phyloP scores from a whole-genome alignment of 306 rosid species.

The Inga laurina region DNA sequence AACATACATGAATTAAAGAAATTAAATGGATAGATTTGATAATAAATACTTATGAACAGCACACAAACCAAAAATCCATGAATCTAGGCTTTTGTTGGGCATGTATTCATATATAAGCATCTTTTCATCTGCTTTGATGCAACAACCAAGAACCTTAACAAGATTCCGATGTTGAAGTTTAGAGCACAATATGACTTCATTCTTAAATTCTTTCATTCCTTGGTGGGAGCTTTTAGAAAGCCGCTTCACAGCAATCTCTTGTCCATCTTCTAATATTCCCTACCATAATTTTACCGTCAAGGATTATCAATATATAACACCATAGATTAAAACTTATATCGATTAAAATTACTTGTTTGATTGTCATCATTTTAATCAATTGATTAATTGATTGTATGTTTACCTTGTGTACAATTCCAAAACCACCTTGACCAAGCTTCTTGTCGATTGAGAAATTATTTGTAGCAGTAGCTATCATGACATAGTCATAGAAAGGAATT shows the following conservation, averaged over 20 bases:
- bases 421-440: conserved; percentile 39
- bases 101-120: conserved; percentile 34
- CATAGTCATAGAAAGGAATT: background rate
- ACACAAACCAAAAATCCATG: conserved; percentile 24
- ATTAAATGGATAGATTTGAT: too few relatives aligned
- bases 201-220: conserved; percentile 23
- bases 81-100: conserved; percentile 36
- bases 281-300: background rate
- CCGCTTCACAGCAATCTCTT: conserved; percentile 28
- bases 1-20: too few relatives aligned
- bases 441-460: background rate
- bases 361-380: background rate
- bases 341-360: background rate
- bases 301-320: background rate
- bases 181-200: conserved; percentile 30
- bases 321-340: too few relatives aligned
- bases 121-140: conserved; percentile 16
- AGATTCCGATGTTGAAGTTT: conserved; percentile 38
- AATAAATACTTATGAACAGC: too few relatives aligned
- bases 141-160: conserved; percentile 33
- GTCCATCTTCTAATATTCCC: conserved; percentile 30
- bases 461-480: background rate
- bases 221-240: conserved; percentile 1
- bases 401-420: conserved; percentile 64
- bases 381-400: background rate